Evolutionary conservation across 139 green algal genomes (phyloP).

Genomic region (Diplosphaera chodatii): DNA sequence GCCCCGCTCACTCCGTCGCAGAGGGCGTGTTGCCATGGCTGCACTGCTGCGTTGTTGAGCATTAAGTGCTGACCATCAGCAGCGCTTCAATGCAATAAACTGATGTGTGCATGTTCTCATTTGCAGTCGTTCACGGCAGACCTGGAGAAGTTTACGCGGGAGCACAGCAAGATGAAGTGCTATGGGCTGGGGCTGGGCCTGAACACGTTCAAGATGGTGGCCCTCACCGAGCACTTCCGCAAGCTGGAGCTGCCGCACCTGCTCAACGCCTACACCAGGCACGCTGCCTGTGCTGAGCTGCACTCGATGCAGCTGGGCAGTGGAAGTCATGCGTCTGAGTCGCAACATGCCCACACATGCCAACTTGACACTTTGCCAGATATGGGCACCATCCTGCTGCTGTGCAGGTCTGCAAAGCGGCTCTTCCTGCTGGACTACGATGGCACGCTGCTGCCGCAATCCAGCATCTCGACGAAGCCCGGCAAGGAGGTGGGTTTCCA

Average conservation of each 20-base stretch:
- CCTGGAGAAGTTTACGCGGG: conserved; percentile 58
- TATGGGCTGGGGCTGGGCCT: conserved; percentile 96
- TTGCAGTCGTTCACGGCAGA: conserved; percentile 65
- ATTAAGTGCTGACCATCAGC: neutral
- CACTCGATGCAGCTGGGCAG: neutral
- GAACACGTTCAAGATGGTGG: conserved; percentile 93
- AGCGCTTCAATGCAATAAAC: neutral
- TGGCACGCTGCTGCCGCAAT: conserved; percentile 80
- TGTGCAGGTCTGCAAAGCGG: conserved; percentile 46
- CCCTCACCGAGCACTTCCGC: conserved; percentile 89
- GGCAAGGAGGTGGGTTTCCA: no score
- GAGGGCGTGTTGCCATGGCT: no score
- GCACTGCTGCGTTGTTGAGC: no score
- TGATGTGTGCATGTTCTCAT: neutral
- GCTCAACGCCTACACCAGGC: conserved; percentile 53
- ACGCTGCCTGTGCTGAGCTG: neutral
- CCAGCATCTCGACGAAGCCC: conserved; percentile 46
- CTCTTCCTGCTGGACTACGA: conserved; percentile 97
- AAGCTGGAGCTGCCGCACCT: conserved; percentile 65
- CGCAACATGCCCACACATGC: no score
- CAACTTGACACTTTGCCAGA: neutral
- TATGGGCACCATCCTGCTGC: neutral
- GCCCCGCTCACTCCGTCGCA: no score
- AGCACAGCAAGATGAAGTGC: conserved; percentile 83
- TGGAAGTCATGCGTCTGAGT: no score